Evolutionary conservation across 306 rosid genomes (phyloP).

Genomic region (Ormosia semicastrata): DNA sequence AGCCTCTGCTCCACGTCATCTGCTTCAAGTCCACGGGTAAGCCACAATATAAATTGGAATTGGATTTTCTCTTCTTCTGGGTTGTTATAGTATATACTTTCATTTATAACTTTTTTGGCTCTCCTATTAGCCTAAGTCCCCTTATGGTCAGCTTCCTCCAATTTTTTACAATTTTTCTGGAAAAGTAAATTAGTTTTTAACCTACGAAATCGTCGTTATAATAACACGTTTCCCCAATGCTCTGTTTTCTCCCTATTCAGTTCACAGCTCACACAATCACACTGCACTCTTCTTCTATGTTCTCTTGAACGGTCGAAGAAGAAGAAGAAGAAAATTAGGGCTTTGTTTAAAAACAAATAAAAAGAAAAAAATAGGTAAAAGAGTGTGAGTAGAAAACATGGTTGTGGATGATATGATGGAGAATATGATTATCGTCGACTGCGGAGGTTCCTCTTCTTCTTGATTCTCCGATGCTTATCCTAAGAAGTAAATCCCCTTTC

Average conservation of each 20-base stretch:
- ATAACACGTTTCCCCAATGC: neutral
- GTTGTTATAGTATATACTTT: neutral
- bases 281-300: neutral
- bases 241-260: neutral
- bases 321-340: neutral
- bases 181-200: neutral
- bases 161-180: neutral
- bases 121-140: neutral
- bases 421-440: constrained; percentile 47
- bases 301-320: neutral
- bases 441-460: constrained; percentile 53
- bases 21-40: too few species aligned
- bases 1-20: too few species aligned
- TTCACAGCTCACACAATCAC: too few species aligned
- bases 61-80: neutral
- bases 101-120: neutral
- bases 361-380: neutral
- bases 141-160: constrained; percentile 5
- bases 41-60: too few species aligned
- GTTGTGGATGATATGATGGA: constrained; percentile 66
- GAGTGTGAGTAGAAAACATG: constrained; percentile 23
- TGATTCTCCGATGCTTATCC: constrained; percentile 64
- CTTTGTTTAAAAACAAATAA: too few species aligned
- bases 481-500: constrained; percentile 44
- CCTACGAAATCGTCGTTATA: neutral